Base-by-base conservation (phyloP, 257 asterid genomes). In the Ilex asprella region DNA sequence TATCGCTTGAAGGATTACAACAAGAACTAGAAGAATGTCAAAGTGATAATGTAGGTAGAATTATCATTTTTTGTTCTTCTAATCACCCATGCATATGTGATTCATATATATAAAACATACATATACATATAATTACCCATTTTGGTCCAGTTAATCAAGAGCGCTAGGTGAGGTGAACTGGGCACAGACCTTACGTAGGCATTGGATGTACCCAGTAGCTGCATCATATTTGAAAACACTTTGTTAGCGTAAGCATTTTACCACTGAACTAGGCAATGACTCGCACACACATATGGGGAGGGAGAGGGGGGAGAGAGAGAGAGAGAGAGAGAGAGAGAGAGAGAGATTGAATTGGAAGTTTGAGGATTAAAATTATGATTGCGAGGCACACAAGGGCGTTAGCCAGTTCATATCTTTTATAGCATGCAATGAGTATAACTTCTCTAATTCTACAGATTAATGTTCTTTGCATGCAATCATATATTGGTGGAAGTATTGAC, bases 1-100 rank as follows among this genome's bases (percentile, higher is more conserved):
- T 87, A 65, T 87, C 99, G 32, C 83, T 93, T 61, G 91, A 93
- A 67, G 97, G 97, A 68, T 81, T 93, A 12, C 96, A 87, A 75
- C 86, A 89, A 70, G 97, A 89, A 75, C 96, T 93, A 52, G 82
- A 86, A 56, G 99, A 87, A 78, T 93, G 99, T 83, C 77, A 82
- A 78, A 78, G 78, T 50, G 97, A 93, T 74, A 94, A 93, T 79
- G 99, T 93, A 75, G 67, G 93, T 52, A 39, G 11, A 58, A 8
- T 8, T 35, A 35, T 35, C 41, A 35, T 12, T 67, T 60, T 46
- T 47, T 16, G 39, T 27, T 51, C 52, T 41, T 46, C 52, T 46
- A 46, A 14, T 1, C 52, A 46, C 13, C 10, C 14, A 11, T 2
- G 13, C 52, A 46, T 46, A 6, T 1, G 12, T 41, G 12, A 11